Evolutionary conservation across 345 rosid genomes (phyloP).

Genomic region (Sisymbrium irio): DNA sequence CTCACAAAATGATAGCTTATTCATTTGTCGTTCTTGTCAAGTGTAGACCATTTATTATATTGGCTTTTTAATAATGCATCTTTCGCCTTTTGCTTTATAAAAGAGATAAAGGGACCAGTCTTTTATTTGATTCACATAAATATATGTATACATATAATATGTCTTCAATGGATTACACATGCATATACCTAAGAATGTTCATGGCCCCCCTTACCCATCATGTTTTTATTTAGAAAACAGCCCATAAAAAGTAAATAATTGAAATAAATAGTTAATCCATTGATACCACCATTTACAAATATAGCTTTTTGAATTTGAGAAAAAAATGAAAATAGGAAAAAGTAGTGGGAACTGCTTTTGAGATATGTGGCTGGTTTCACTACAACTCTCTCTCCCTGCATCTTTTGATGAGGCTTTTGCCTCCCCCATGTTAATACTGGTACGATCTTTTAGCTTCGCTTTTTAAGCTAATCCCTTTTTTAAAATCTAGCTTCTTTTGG

Average conservation of each 20-base stretch:
- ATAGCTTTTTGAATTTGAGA: background rate
- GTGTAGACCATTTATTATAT: conserved; percentile 23
- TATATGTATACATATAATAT: background rate
- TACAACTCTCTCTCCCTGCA: conserved; percentile 31
- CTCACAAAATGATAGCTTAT: conserved; percentile 15
- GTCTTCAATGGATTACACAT: conserved; percentile 35
- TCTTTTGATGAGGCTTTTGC: conserved; percentile 59
- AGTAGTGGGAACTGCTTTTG: conserved; percentile 66
- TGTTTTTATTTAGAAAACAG: conserved; percentile 32
- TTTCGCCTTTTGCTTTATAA: conserved; percentile 31
- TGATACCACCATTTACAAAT: background rate
- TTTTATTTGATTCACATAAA: conserved; percentile 18
- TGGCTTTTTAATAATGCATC: background rate
- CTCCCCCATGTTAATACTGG: conserved; percentile 43
- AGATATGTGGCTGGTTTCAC: conserved; percentile 48
- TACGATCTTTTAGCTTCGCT: conserved; percentile 36
- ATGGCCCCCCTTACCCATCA: conserved; percentile 31
- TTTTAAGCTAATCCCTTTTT: conserved; percentile 23
- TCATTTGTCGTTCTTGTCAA: conserved; percentile 31
- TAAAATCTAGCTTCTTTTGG: conserved; percentile 16
- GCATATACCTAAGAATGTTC: conserved; percentile 33
- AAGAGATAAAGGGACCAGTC: conserved; percentile 28
- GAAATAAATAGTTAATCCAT: conserved; percentile 22
- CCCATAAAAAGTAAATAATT: conserved; percentile 34
- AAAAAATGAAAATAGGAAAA: background rate